phyloP scores from a whole-genome alignment of 2,329 filamentous ascomycete species.

The Juglanconis sp. region DNA sequence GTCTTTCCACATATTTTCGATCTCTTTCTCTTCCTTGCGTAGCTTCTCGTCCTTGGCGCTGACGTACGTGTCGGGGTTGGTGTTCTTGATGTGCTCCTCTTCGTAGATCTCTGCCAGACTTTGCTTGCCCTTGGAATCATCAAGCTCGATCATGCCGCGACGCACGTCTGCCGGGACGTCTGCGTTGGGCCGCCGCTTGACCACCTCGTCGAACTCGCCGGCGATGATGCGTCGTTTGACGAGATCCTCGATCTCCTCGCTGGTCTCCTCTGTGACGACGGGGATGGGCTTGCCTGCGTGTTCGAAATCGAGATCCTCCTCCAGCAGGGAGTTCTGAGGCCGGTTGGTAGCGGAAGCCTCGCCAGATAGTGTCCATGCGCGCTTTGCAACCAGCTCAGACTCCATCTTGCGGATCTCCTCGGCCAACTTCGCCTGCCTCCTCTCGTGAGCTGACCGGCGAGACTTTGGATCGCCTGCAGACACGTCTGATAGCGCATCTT shows the following conservation, averaged over 20 bases:
- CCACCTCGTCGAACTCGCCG: constrained; percentile 88
- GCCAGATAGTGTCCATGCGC: constrained; percentile 85
- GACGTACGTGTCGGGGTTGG: constrained; percentile 75
- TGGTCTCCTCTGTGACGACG: constrained; percentile 87
- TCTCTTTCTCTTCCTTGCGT: constrained; percentile 76
- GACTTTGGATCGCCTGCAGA: constrained; percentile 69
- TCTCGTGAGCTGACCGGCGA: constrained; percentile 81
- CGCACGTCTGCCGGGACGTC: constrained; percentile 58
- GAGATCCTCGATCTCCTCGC: constrained; percentile 85
- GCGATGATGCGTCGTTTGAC: constrained; percentile 91
- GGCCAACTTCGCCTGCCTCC: constrained; percentile 76
- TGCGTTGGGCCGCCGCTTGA: constrained; percentile 75
- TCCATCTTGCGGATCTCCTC: constrained; percentile 92
- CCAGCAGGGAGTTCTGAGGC: constrained; percentile 86
- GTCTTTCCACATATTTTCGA: constrained; percentile 78
- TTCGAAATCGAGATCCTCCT: constrained; percentile 95
- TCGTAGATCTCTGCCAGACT: constrained; percentile 92
- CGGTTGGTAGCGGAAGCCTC: constrained; percentile 81
- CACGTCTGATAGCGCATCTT: constrained; percentile 61
- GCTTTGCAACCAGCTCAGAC: constrained; percentile 81
- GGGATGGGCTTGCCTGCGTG: constrained; percentile 91
- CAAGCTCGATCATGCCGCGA: constrained; percentile 74
- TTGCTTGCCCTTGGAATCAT: constrained; percentile 84
- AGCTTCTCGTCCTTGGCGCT: constrained; percentile 80
- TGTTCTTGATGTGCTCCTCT: constrained; percentile 77